Evolutionary conservation across 148 eudicot species (phyloP).

Genomic region (Vaccinium macrocarpon): DNA sequence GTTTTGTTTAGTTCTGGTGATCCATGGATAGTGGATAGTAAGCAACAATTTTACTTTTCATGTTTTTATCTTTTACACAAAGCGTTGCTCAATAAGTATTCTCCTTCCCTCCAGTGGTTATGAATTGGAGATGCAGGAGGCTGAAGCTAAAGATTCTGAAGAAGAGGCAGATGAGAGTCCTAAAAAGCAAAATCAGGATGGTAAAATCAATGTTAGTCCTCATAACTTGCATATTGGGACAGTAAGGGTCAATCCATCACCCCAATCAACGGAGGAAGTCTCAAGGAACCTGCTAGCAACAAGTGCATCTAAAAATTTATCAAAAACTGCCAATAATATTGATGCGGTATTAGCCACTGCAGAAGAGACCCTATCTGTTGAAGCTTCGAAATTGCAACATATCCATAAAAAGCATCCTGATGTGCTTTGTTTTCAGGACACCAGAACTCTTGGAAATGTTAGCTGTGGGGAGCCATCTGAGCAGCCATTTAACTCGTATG

Average conservation of each 20-base stretch:
- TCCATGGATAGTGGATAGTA: background rate
- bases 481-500: slow-evolving; percentile 7
- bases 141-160: slow-evolving; percentile 89
- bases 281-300: slow-evolving; percentile 20
- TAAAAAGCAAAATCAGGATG: slow-evolving; percentile 17
- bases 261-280: slow-evolving; percentile 18
- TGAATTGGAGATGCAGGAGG: slow-evolving; percentile 75
- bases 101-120: slow-evolving; percentile 48
- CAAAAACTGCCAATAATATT: slow-evolving; percentile 18
- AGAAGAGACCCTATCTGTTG: slow-evolving; percentile 33
- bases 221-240: slow-evolving; percentile 21
- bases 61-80: too few species aligned
- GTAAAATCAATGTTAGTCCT: slow-evolving; percentile 29
- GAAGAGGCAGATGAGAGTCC: slow-evolving; percentile 39
- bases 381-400: slow-evolving; percentile 19
- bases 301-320: slow-evolving; percentile 30
- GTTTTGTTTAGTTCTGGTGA: background rate
- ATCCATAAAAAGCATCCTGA: slow-evolving; percentile 22
- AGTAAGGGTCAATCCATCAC: slow-evolving; percentile 22
- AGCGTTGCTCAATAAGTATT: background rate
- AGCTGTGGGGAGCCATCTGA: slow-evolving; percentile 22
- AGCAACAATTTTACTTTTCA: background rate
- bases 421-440: slow-evolving; percentile 19
- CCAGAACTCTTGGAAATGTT: slow-evolving; percentile 21
- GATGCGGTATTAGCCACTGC: slow-evolving; percentile 20